phyloP scores from a whole-genome alignment of 2,329 filamentous ascomycete genomes.

The Ramularia endophylla region DNA sequence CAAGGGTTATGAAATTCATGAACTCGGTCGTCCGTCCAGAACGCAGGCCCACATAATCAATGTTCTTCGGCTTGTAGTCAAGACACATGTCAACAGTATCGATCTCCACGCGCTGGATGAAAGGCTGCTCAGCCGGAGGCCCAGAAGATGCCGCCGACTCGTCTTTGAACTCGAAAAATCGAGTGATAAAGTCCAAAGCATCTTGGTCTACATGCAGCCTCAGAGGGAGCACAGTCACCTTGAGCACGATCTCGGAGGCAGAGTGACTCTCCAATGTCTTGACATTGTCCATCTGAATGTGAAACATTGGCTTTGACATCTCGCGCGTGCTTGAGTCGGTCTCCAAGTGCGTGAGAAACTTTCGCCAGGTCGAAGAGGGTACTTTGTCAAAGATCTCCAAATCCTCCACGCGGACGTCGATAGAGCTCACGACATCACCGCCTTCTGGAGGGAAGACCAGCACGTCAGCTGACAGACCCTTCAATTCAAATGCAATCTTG shows the following conservation, averaged over 20 bases:
- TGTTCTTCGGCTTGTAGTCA: slow-evolving; percentile 97
- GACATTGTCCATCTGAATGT: slow-evolving; percentile 81
- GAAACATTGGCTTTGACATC: slow-evolving; percentile 80
- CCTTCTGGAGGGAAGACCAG: slow-evolving; percentile 69
- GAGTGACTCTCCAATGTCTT: slow-evolving; percentile 77
- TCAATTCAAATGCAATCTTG: slow-evolving; percentile 92
- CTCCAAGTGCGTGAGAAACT: slow-evolving; percentile 90
- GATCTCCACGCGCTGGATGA: slow-evolving; percentile 84
- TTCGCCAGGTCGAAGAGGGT: slow-evolving; percentile 95
- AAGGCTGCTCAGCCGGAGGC: slow-evolving; percentile 49
- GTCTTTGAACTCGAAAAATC: slow-evolving; percentile 98
- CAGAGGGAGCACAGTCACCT: slow-evolving; percentile 70
- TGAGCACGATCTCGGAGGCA: slow-evolving; percentile 74
- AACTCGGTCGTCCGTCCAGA: slow-evolving; percentile 95
- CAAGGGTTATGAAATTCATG: slow-evolving; percentile 96
- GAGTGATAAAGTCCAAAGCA: slow-evolving; percentile 90
- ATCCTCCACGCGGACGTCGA: slow-evolving; percentile 75
- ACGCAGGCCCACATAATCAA: slow-evolving; percentile 87
- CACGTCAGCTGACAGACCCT: slow-evolving; percentile 75
- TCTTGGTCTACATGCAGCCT: slow-evolving; percentile 96
- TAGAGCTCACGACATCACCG: slow-evolving; percentile 78
- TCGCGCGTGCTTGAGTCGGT: slow-evolving; percentile 75
- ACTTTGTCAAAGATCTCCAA: slow-evolving; percentile 92
- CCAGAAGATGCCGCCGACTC: slow-evolving; percentile 51
- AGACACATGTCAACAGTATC: slow-evolving; percentile 76